Conservation (phyloP, 495 filamentous ascomycete genomes). For the Lophiotrema nucula region DNA sequence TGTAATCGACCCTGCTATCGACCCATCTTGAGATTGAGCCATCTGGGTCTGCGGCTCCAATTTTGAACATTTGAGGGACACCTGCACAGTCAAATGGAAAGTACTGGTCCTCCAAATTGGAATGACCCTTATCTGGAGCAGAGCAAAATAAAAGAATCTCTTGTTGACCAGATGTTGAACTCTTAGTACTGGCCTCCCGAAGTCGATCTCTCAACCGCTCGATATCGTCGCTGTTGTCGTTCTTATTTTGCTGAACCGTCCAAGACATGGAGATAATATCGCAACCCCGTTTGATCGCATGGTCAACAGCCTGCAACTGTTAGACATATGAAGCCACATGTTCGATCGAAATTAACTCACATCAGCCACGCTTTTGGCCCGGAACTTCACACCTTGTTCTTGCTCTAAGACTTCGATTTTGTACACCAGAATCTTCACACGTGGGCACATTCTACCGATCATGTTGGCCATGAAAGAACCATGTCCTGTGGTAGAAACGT, state of each 20-base stretch:
- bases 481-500: background rate
- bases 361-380: background rate
- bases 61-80: background rate
- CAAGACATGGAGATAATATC: background rate
- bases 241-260: background rate
- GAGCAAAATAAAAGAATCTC: background rate
- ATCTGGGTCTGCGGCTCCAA: background rate
- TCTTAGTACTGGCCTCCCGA: background rate
- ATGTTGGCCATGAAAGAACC: background rate
- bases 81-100: too few species aligned
- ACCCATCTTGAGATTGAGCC: background rate
- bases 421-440: too few species aligned
- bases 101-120: background rate
- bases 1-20: background rate
- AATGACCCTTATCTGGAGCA: background rate
- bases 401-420: too few species aligned
- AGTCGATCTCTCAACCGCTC: background rate
- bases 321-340: background rate
- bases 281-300: background rate
- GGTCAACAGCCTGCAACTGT: background rate
- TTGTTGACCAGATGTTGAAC: background rate
- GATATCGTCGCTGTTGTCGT: background rate
- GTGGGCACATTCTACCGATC: background rate
- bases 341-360: background rate
- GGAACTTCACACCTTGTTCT: too few species aligned